These are phyloP conservation scores for Perkinsus chesapeaki DNA, from an alignment of 169 alveolate genomes.

Conservation along the genomic window DNA sequence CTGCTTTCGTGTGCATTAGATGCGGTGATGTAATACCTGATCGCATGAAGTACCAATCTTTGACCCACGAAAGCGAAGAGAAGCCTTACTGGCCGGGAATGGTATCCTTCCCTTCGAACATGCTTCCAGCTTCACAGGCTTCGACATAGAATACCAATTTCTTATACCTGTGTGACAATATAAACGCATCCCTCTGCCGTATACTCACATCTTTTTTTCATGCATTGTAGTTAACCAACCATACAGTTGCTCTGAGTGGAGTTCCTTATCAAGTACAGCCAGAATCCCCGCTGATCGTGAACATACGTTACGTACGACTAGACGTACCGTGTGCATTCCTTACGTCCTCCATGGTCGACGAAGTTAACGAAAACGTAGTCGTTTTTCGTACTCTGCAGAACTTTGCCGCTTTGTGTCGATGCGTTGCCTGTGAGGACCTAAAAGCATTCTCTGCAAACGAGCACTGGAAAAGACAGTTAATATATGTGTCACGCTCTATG, in stretches of 20 bases:
- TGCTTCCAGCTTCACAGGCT: conserved; percentile 68
- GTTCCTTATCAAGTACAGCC: conserved; percentile 51
- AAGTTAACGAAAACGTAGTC: conserved; percentile 58
- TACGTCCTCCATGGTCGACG: conserved; percentile 65
- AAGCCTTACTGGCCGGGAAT: neutral
- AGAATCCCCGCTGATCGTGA: conserved; percentile 35
- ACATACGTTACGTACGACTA: no score
- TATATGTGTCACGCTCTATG: neutral
- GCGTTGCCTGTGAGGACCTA: conserved; percentile 11
- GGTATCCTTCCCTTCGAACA: conserved; percentile 49
- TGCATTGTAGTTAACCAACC: conserved; percentile 48
- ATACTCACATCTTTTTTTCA: conserved; percentile 29
- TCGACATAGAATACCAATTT: conserved; percentile 56
- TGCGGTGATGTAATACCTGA: conserved; percentile 65
- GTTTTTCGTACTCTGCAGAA: conserved; percentile 43
- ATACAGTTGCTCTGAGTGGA: conserved; percentile 43
- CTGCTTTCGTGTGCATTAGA: conserved; percentile 57
- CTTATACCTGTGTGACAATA: conserved; percentile 20
- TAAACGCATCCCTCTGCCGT: neutral
- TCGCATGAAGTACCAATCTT: conserved; percentile 15
- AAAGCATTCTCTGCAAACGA: neutral
- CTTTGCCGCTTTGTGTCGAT: conserved; percentile 45
- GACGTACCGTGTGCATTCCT: no score
- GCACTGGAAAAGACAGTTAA: neutral
- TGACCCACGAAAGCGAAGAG: no score